Percentiles rank a stretch among this genome's conserved stretches.
Conservation (phyloP, 2,329 filamentous ascomycete species). For the Alternaria panax region DNA sequence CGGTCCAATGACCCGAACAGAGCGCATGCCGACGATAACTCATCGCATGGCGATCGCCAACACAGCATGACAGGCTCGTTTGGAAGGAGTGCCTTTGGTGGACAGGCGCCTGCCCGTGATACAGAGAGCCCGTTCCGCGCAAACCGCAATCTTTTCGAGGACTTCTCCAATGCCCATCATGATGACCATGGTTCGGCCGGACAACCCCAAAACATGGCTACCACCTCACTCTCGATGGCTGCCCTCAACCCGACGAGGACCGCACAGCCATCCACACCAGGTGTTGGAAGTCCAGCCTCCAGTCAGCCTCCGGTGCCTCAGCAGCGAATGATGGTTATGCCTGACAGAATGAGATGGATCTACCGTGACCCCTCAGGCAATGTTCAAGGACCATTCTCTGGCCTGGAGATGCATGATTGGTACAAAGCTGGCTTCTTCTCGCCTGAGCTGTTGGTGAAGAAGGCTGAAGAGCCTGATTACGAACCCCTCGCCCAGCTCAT, state of each 20-base stretch:
- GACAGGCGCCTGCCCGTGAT: slow-evolving; percentile 46
- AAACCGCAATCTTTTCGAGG: slow-evolving; percentile 50
- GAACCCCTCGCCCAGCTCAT: slow-evolving; percentile 95
- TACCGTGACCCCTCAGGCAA: slow-evolving; percentile 94
- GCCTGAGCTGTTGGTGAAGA: slow-evolving; percentile 91
- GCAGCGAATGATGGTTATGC: slow-evolving; percentile 96
- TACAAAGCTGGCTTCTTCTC: slow-evolving; percentile 99
- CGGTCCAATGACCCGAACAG: slow-evolving; percentile 60
- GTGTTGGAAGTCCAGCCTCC: slow-evolving; percentile 61
- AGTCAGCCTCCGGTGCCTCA: slow-evolving; percentile 73
- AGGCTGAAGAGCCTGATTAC: slow-evolving; percentile 90
- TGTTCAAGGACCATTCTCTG: slow-evolving; percentile 93
- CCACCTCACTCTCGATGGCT: slow-evolving; percentile 44
- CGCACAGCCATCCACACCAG: slow-evolving; percentile 44
- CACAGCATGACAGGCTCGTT: slow-evolving; percentile 68
- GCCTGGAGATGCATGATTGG: slow-evolving; percentile 99
- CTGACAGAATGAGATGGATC: slow-evolving; percentile 97
- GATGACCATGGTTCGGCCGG: slow-evolving; percentile 36
- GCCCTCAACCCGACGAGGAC: slow-evolving; percentile 44
- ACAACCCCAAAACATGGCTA: slow-evolving; percentile 33
- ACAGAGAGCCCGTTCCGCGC: slow-evolving; percentile 52
- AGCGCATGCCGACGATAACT: slow-evolving; percentile 65
- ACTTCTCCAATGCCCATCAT: slow-evolving; percentile 42
- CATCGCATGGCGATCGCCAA: slow-evolving; percentile 48
- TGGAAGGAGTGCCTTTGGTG: slow-evolving; percentile 66